Percentiles rank a stretch among this genome's conserved stretches.
phyloP scores from a whole-genome alignment of 2,329 filamentous ascomycete genomes.

The Diaporthe caulivora region DNA sequence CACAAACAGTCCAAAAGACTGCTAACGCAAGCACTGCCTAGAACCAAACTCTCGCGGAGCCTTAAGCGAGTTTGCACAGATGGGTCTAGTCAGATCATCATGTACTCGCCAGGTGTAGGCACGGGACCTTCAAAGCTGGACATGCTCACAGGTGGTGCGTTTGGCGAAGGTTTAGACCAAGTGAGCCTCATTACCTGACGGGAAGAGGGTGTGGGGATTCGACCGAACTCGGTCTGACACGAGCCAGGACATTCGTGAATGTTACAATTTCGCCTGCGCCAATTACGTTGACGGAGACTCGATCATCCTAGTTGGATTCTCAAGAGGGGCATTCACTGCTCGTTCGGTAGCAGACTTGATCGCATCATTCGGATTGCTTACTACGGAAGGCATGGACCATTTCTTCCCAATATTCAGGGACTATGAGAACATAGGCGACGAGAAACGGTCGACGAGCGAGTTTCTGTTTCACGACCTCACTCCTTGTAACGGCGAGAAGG shows the following conservation, averaged over 20 bases:
- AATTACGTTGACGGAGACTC: conserved; percentile 53
- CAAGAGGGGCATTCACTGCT: conserved; percentile 55
- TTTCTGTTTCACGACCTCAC: conserved; percentile 44
- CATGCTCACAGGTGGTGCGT: conserved; percentile 47
- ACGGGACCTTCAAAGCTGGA: conserved; percentile 47
- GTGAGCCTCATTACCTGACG: conserved; percentile 18
- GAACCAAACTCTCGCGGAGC: conserved; percentile 45
- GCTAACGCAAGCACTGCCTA: neutral
- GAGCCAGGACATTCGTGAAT: conserved; percentile 48
- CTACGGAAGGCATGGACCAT: conserved; percentile 54
- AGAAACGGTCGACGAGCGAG: conserved; percentile 39
- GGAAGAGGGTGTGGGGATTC: neutral
- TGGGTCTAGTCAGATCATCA: conserved; percentile 47
- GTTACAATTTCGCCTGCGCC: conserved; percentile 54
- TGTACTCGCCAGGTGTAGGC: conserved; percentile 50
- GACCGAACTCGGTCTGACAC: neutral
- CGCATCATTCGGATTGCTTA: conserved; percentile 55
- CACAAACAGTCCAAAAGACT: too few species aligned
- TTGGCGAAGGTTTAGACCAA: conserved; percentile 49
- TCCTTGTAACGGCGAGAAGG: conserved; percentile 44
- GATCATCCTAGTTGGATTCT: conserved; percentile 55
- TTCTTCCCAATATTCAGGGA: conserved; percentile 58
- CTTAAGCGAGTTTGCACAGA: conserved; percentile 44
- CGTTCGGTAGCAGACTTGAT: conserved; percentile 55
- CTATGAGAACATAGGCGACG: conserved; percentile 50